These are phyloP conservation scores for Limnomonas spitsbergensis DNA, from an alignment of 139 green algal genomes.

Conservation along the genomic window DNA sequence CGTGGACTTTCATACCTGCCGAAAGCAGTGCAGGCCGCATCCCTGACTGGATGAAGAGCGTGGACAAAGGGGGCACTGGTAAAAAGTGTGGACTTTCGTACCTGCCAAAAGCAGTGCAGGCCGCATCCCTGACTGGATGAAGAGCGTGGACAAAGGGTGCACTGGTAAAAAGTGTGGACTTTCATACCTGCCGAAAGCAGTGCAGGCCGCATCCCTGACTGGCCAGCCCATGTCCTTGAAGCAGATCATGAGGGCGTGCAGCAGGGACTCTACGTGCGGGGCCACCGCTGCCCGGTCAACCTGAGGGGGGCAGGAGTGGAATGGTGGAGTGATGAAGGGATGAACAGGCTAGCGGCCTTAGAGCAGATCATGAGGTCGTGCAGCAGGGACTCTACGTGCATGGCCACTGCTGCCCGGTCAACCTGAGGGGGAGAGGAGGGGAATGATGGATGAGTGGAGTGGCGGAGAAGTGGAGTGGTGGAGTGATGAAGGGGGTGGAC, in stretches of 20 bases:
- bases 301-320: too few species aligned
- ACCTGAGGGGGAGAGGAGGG: conserved; percentile 30
- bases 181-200: conserved; percentile 50
- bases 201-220: conserved; percentile 61
- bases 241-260: conserved; percentile 65
- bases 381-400: conserved; percentile 66
- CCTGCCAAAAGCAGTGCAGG: conserved; percentile 49
- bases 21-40: conserved; percentile 54
- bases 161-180: too few species aligned
- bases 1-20: too few species aligned
- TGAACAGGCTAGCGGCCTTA: too few species aligned
- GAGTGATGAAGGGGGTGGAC: too few species aligned
- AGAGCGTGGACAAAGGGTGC: too few species aligned
- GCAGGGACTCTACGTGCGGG: conserved; percentile 63
- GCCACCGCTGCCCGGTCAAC: conserved; percentile 55
- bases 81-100: too few species aligned
- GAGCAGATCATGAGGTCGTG: conserved; percentile 67
- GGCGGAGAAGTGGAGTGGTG: too few species aligned
- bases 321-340: too few species aligned
- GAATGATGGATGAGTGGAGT: conserved; percentile 18
- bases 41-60: neutral
- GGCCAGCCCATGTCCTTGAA: conserved; percentile 88
- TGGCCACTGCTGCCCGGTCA: conserved; percentile 53
- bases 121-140: conserved; percentile 38
- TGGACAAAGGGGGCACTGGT: too few species aligned